Evolutionary conservation across 106 monocot species (phyloP), one percentile per base, ranked within the genome.

Genomic region (Dactylorhiza incarnata): DNA sequence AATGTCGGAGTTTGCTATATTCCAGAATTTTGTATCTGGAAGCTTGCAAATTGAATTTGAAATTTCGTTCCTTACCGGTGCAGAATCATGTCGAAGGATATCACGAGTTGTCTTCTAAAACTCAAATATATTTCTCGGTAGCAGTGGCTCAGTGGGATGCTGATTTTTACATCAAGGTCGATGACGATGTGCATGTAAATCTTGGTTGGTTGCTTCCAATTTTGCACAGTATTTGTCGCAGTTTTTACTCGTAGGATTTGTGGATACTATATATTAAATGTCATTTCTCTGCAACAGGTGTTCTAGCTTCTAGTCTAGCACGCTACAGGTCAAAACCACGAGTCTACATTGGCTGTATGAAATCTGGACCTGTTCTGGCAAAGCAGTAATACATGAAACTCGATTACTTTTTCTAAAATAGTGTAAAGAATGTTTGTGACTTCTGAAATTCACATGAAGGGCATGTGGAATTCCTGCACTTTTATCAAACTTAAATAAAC

Each of bases 261-360:
- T 29, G 29, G 9, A 65, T 65, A 9, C 12, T 12, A 29, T 65
- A 11, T 11, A 65, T 29, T 20, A 14, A 61, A 65, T 65, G 65
- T 4, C 65, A 13, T 67, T 4, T 14, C 56, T 75, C 0, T 76
- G 73, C 37, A 73, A 79, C 81, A 93, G 93, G 89, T 48, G 76
- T 81, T 46, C 19, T 92, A 68, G 80, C 73, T 76, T 89, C 83
- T 53, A 83, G 47, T 73, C 63, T 95, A 78, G 81, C 81, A 68
- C 86, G 80, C 17, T 81, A 95, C 68, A 92, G 86, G 19, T 88
- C 85, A 5, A 92, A 92, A 83, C 90, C 90, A 43, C 86, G 80
- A 54, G 83, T 89, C 50, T 95, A 95, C 74, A 83, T 92, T 25
- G 92, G 95, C 8, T 95, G 92, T 76, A 95, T 95, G 95, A 95